Conservation (phyloP, 768 basidiomycete species). For the Lentinula detonsa region DNA sequence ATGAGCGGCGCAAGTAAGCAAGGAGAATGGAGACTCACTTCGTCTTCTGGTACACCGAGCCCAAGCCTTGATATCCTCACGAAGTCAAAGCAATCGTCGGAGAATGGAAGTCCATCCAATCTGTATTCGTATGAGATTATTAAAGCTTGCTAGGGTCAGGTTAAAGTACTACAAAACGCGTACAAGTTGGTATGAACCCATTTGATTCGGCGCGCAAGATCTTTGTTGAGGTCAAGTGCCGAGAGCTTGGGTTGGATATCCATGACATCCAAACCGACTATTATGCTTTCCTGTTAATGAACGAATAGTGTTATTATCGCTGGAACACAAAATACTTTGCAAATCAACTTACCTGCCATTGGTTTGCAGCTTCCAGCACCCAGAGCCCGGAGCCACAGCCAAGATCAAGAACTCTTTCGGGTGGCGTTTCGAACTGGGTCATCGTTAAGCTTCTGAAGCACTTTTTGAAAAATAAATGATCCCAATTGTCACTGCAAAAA, state of each 20-base stretch:
- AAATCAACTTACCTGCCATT: slow-evolving; percentile 49
- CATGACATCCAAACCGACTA: slow-evolving; percentile 57
- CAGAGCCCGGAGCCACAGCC: slow-evolving; percentile 71
- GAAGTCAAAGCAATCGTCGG: slow-evolving; percentile 52
- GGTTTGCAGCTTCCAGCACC: slow-evolving; percentile 61
- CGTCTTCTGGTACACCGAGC: slow-evolving; percentile 66
- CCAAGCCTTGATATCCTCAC: slow-evolving; percentile 61
- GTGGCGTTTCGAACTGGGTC: slow-evolving; percentile 46
- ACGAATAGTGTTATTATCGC: slow-evolving; percentile 1
- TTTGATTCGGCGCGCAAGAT: slow-evolving; percentile 42
- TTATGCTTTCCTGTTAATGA: slow-evolving; percentile 36
- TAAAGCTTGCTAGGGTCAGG: background rate
- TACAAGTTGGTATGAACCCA: slow-evolving; percentile 72
- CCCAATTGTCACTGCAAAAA: slow-evolving; percentile 58
- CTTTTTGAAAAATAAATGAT: slow-evolving; percentile 54
- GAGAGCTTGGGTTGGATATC: slow-evolving; percentile 48
- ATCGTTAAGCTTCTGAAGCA: slow-evolving; percentile 47
- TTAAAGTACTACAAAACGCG: slow-evolving; percentile 12
- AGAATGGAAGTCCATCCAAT: slow-evolving; percentile 60
- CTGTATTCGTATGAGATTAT: slow-evolving; percentile 26
- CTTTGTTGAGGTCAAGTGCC: slow-evolving; percentile 23
- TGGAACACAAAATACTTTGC: background rate
- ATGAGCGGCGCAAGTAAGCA: slow-evolving; percentile 4
- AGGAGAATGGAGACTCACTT: slow-evolving; percentile 32
- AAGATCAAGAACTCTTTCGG: slow-evolving; percentile 52